phyloP scores from a whole-genome alignment of 306 rosid genomes.

The Casuarina glauca region DNA sequence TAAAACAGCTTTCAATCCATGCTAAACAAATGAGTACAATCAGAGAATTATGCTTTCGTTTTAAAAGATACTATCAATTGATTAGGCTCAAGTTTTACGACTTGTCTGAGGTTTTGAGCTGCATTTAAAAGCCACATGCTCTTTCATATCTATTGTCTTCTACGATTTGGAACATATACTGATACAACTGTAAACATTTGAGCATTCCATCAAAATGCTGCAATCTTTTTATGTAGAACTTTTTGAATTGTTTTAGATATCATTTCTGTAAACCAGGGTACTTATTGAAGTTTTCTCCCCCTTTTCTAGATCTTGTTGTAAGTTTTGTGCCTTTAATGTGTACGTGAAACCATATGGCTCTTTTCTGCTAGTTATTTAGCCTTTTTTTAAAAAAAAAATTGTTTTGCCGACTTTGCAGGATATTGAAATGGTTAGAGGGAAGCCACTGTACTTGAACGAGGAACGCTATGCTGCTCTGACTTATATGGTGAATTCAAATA shows the following conservation, averaged over 20 bases:
- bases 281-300: slow-evolving; percentile 2
- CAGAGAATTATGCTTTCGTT: neutral
- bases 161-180: neutral
- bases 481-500: slow-evolving; percentile 62
- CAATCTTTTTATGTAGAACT: slow-evolving; percentile 5
- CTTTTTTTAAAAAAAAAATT: neutral
- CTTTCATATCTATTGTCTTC: neutral
- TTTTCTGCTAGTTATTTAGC: neutral
- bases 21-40: too few relatives aligned
- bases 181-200: neutral
- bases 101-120: neutral
- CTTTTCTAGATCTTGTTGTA: neutral
- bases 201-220: neutral
- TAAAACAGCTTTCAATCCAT: neutral
- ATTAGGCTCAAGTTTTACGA: neutral
- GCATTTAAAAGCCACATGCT: neutral
- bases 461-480: slow-evolving; percentile 93
- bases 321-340: slow-evolving; percentile 11
- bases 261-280: slow-evolving; percentile 12
- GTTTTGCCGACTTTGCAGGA: slow-evolving; percentile 51
- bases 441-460: slow-evolving; percentile 81
- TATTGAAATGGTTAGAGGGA: slow-evolving; percentile 78
- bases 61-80: neutral
- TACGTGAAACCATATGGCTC: neutral
- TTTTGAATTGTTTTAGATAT: neutral